Percentiles rank a stretch among this genome's conserved stretches.
phyloP scores from a whole-genome alignment of 1,284 basidiomycete genomes.

The Mycena citricolor region DNA sequence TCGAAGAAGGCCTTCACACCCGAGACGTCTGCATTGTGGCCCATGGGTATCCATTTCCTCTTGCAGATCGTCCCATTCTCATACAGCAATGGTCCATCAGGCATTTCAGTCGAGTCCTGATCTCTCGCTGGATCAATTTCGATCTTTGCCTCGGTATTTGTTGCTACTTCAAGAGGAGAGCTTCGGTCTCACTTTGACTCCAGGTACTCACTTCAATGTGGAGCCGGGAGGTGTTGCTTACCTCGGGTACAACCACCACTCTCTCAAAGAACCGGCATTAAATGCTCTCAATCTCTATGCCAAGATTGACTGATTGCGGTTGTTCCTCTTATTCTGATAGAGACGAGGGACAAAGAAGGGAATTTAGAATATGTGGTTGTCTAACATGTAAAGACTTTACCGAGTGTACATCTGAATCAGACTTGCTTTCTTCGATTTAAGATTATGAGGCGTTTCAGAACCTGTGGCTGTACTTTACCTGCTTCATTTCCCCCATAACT shows the following conservation, averaged over 20 bases:
- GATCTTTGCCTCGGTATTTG: slow-evolving; percentile 59
- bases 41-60: slow-evolving; percentile 58
- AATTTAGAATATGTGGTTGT: too few species aligned
- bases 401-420: too few species aligned
- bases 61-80: background rate
- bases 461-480: too few species aligned
- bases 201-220: slow-evolving; percentile 78
- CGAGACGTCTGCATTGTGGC: slow-evolving; percentile 77
- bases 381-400: too few species aligned
- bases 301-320: slow-evolving; percentile 36
- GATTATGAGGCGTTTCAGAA: too few species aligned
- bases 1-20: slow-evolving; percentile 60
- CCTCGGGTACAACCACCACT: slow-evolving; percentile 74
- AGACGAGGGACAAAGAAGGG: too few species aligned
- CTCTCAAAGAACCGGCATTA: slow-evolving; percentile 73
- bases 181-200: slow-evolving; percentile 3
- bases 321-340: too few species aligned
- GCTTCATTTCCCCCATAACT: too few species aligned
- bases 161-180: background rate
- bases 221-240: slow-evolving; percentile 76
- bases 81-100: slow-evolving; percentile 1
- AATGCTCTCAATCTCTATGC: slow-evolving; percentile 74
- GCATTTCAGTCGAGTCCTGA: slow-evolving; percentile 84
- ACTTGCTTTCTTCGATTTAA: too few species aligned
- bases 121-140: slow-evolving; percentile 78